Evolutionary conservation across 495 filamentous ascomycete species (phyloP).

Genomic region (Talaromyces wortmannii): DNA sequence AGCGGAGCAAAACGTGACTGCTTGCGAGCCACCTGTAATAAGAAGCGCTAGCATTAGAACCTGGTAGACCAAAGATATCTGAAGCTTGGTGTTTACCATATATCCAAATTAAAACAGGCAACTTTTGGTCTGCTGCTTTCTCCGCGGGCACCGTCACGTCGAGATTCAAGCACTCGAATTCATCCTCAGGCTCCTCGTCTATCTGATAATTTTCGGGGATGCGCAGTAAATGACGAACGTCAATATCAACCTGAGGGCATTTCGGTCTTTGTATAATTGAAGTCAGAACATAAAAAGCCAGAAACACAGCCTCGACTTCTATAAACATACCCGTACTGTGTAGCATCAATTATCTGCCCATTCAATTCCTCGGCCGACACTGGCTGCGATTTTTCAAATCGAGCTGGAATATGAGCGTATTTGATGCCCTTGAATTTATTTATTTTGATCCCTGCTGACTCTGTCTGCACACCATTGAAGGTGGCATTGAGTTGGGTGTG

Average conservation of each 20-base stretch:
- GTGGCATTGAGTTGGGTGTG: conserved; percentile 22
- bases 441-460: conserved; percentile 9
- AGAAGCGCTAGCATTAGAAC: not conserved
- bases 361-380: conserved; percentile 13
- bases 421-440: conserved; percentile 31
- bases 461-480: conserved; percentile 19
- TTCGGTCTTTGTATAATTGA: conserved; percentile 17
- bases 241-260: conserved; percentile 29
- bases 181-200: conserved; percentile 24
- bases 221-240: conserved; percentile 21
- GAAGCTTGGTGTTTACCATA: conserved; percentile 18
- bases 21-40: conserved; percentile 26
- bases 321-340: conserved; percentile 24
- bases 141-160: conserved; percentile 29
- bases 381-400: conserved; percentile 24
- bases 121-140: not conserved
- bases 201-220: not conserved
- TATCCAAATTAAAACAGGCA: conserved; percentile 39
- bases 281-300: not conserved
- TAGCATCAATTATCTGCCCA: conserved; percentile 22
- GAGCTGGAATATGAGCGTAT: conserved; percentile 26
- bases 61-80: not conserved
- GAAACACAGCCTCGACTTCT: no score
- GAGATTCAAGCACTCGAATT: conserved; percentile 39
- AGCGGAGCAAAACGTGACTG: conserved; percentile 34